Conservation (phyloP, 805 yeast genomes). For the Lipomyces sp. region DNA sequence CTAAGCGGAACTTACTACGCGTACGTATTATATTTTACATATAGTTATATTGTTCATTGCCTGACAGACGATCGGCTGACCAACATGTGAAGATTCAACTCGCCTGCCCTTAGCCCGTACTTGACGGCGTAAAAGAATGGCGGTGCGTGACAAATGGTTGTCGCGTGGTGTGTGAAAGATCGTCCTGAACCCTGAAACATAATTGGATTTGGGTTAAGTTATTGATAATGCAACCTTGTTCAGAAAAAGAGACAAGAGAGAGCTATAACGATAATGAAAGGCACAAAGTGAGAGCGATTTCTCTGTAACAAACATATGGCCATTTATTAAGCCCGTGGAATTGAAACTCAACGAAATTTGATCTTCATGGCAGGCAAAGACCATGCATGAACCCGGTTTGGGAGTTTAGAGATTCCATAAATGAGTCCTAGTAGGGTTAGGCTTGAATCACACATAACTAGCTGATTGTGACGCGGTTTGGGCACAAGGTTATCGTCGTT, state of each 20-base stretch:
- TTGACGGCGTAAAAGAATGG: constrained; percentile 17
- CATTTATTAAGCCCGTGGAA: too few species aligned
- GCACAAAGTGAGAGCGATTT: too few species aligned
- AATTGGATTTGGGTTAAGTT: not conserved
- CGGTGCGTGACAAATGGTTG: not conserved
- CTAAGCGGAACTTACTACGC: constrained; percentile 74
- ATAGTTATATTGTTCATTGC: not conserved
- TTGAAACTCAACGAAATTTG: too few species aligned
- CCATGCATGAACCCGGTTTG: too few species aligned
- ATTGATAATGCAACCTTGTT: not conserved
- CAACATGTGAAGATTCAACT: constrained; percentile 21
- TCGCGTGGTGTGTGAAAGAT: not conserved
- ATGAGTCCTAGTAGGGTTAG: too few species aligned
- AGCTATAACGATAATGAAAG: not conserved
- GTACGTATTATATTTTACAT: constrained; percentile 44
- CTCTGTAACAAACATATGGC: too few species aligned
- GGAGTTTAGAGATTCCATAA: too few species aligned
- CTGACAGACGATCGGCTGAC: not conserved
- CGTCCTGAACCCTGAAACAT: not conserved
- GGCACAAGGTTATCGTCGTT: not conserved
- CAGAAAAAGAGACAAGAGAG: not conserved
- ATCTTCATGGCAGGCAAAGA: too few species aligned
- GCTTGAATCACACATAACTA: not conserved
- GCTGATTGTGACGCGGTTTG: not conserved
- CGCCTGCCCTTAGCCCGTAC: constrained; percentile 26